Conservation (phyloP, 441 rosid species). For the Populus hybrid region DNA sequence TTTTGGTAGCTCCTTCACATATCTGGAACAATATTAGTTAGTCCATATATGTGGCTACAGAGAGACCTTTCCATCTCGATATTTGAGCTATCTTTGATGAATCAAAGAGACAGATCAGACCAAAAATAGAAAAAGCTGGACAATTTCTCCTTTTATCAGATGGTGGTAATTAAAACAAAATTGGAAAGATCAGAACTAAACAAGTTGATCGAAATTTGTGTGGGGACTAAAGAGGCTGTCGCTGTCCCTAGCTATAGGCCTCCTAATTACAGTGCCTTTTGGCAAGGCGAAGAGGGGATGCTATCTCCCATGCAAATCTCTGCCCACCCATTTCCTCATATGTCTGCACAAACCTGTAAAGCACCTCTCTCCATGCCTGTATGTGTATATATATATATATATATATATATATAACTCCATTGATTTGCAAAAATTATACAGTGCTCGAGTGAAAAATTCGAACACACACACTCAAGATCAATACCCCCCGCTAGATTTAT, state of each 20-base stretch:
- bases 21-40: background rate
- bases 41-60: background rate
- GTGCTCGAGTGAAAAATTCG: background rate
- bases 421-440: background rate
- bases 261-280: constrained; percentile 16
- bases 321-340: constrained; percentile 16
- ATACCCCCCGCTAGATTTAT: background rate
- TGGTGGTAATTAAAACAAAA: constrained; percentile 6
- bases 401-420: background rate
- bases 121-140: background rate
- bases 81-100: constrained; percentile 1
- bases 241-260: constrained; percentile 17
- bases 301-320: constrained; percentile 23
- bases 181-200: background rate
- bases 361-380: constrained; percentile 2
- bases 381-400: too few relatives aligned
- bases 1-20: background rate
- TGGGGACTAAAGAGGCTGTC: constrained; percentile 31
- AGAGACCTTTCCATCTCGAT: background rate
- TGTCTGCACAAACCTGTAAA: constrained; percentile 13
- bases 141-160: background rate
- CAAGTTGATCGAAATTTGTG: constrained; percentile 9
- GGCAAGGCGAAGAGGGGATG: constrained; percentile 20
- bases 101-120: background rate
- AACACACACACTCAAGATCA: too few relatives aligned